phyloP scores from a whole-genome alignment of 1,284 basidiomycete species.

The Quambalaria eucalypti region DNA sequence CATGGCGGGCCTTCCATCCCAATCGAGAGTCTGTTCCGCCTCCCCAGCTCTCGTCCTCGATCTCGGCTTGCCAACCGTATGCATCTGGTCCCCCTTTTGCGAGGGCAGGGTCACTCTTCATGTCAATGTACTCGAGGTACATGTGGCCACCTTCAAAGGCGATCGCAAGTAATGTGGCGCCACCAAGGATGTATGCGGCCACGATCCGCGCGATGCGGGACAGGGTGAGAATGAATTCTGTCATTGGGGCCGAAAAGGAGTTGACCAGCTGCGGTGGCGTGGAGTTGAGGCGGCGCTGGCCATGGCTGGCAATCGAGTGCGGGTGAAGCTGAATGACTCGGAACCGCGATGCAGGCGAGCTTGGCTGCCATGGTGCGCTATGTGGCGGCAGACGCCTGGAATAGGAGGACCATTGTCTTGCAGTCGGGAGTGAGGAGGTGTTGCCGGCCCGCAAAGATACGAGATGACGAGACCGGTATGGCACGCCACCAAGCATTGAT shows the following conservation, averaged over 20 bases:
- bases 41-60: conserved; percentile 24
- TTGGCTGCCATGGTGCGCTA: too few species aligned
- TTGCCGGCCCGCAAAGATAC: too few species aligned
- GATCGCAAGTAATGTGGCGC: conserved; percentile 17
- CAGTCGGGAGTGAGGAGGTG: too few species aligned
- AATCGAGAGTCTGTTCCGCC: conserved; percentile 32
- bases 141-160: conserved; percentile 39
- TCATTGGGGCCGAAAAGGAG: conserved; percentile 30
- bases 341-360: too few species aligned
- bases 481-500: too few species aligned
- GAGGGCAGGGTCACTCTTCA: conserved; percentile 14
- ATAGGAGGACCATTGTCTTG: too few species aligned
- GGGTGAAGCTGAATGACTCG: too few species aligned
- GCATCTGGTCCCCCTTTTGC: conserved; percentile 6
- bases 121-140: conserved; percentile 37
- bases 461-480: too few species aligned
- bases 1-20: conserved; percentile 36
- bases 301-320: too few species aligned
- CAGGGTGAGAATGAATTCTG: conserved; percentile 31
- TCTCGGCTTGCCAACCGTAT: conserved; percentile 18
- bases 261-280: conserved; percentile 23
- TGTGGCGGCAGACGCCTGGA: too few species aligned
- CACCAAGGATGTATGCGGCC: conserved; percentile 22
- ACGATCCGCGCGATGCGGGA: conserved; percentile 42
- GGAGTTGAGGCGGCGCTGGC: conserved; percentile 2